Evolutionary conservation across 2,329 filamentous ascomycete genomes (phyloP), one percentile per base, ranked within the genome.

Genomic region (Alternaria rosae): DNA sequence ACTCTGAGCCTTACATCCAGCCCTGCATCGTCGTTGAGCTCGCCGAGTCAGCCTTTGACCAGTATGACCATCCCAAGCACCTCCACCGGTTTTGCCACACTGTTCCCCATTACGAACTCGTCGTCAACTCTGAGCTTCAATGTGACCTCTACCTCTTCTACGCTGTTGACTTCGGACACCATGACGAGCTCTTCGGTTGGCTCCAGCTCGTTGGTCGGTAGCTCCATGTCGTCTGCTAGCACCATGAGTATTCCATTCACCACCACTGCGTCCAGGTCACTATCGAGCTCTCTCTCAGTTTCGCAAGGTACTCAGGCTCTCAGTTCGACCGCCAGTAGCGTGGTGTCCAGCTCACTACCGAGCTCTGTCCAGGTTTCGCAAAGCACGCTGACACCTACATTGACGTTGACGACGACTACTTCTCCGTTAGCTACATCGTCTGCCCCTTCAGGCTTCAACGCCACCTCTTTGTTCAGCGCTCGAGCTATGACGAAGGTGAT

Each of bases 401-500:
- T 54, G 54, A 28, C 52, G 9, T 47, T 26, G 44, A 13, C 47
- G 17, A 54, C 26, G 7, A 28, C 23, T 6, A 26, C 21, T 17
- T 20, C 52, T 3, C 26, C 44, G 9, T 6, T 21, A 21, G 38
- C 35, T 15, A 47, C 32, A 3, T 42, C 55, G 20, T 23, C 48
- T 3, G 13, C 32, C 1, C 17, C 48, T 25, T 20, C 56, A 25
- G 45, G 41, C 5, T 23, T 50, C 1, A 59, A 56, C 32, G 53
- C 12, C 13, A 64, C 61, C 5, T 54, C 58, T 10, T 32, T 50
- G 42, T 26, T 66, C 5, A 55, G 50, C 11, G 57, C 51, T 20
- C 61, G 62, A 17, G 65, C 57, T 15, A 66, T 67, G 38, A 78
- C 75, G 10, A 69, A 62, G 54, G 65, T 75, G 1, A 62, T 78